Evolutionary conservation across 768 basidiomycete genomes (phyloP), one percentile per base, ranked within the genome.

Genomic region (Coprinopsis strossmayeri): DNA sequence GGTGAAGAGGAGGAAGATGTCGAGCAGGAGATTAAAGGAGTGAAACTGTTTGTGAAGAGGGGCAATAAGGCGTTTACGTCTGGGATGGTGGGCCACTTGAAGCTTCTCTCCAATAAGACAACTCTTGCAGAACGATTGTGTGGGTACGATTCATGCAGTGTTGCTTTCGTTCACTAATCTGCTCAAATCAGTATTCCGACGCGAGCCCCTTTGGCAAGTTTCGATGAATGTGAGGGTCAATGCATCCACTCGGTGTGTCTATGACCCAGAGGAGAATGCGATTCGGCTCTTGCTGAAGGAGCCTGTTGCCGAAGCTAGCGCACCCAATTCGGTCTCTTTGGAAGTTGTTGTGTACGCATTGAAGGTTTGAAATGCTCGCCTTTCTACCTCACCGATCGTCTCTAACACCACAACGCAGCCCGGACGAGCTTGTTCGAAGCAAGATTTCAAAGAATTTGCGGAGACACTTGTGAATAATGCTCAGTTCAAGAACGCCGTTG

Each of bases 161-260:
- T 20, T 40, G 20, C 25, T 34, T 39, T 41, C 15, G 18, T 42
- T 53, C 20, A 20, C 42, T 35, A 17, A 40, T 23, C 34, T 26
- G 18, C 10, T 21, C n/a, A n/a, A n/a, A 20, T 37, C 53, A 84
- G 84, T 85, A 12, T 84, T 87, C 64, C 77, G 83, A 5, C 78
- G 84, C 3, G 84, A 85, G 53, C 84, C 82, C 0, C 62, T 86
- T 24, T 78, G 79, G 70, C 79, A 85, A 56, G 78, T 84, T 0
- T 77, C 82, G 0, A 79, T 84, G 79, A 84, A 83, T 57, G 66
- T 82, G 35, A 74, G 75, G 20, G 58, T 87, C 44, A 68, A 68
- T 37, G 67, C 79, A 5, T 62, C 76, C 7, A 69, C 84, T 35
- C 74, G 80, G 35, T 83, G 79, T 53, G 70, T 76, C 18, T 82